Conservation (phyloP, 805 yeast species). For the Kurtzmaniella fragi region DNA sequence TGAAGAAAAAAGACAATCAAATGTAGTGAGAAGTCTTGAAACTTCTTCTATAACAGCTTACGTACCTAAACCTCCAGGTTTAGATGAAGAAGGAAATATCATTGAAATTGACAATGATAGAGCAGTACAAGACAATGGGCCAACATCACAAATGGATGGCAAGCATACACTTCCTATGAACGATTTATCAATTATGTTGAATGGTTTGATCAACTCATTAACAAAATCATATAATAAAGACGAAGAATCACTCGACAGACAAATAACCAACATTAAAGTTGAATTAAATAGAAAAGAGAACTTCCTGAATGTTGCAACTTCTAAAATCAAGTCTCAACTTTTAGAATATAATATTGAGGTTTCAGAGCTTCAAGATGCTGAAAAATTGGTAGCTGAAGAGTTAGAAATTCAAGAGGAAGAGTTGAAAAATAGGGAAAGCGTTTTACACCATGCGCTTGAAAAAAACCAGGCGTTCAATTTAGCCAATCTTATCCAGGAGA, state of each 20-base stretch:
- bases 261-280: slow-evolving; percentile 14
- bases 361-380: slow-evolving; percentile 21
- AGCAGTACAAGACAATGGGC: slow-evolving; percentile 4
- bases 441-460: slow-evolving; percentile 24
- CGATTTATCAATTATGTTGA: slow-evolving; percentile 32
- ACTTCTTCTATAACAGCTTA: slow-evolving; percentile 10
- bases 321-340: slow-evolving; percentile 21
- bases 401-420: slow-evolving; percentile 10
- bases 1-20: slow-evolving; percentile 4
- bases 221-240: slow-evolving; percentile 50
- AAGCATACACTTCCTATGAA: slow-evolving; percentile 25
- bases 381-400: slow-evolving; percentile 13
- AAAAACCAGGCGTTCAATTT: slow-evolving; percentile 42
- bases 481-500: slow-evolving; percentile 36
- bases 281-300: slow-evolving; percentile 52
- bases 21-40: no score
- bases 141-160: slow-evolving; percentile 44
- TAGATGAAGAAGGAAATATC: slow-evolving; percentile 27
- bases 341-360: slow-evolving; percentile 8
- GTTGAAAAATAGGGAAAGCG: slow-evolving; percentile 15
- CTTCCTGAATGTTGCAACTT: slow-evolving; percentile 27
- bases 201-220: slow-evolving; percentile 44
- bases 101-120: slow-evolving; percentile 7
- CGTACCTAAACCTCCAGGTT: slow-evolving; percentile 29
- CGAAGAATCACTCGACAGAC: slow-evolving; percentile 34